phyloP scores from a whole-genome alignment of 176 grass and related monocot species.

The bread wheat (Triticum aestivum) region IWGSC_CS_RefSeq_v2.1 NC_057800.1:498813357-498813856 shows the following conservation, averaged over 20 bases:
- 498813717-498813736: not conserved
- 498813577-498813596: not conserved
- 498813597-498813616: constrained; percentile 17
- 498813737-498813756: not conserved
- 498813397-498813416: not conserved
- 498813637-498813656: not conserved
- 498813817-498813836: too few species aligned
- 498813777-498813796: not conserved
- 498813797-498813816: not conserved
- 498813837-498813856: too few species aligned
- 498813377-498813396: not conserved
- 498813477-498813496: constrained; percentile 16
- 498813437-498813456: constrained; percentile 17
- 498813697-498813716: not conserved
- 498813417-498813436: not conserved
- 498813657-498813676: not conserved
- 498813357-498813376: not conserved
- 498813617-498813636: constrained; percentile 15
- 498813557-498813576: not conserved
- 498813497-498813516: constrained; percentile 24
- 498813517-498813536: not conserved
- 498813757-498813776: not conserved
- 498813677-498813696: not conserved
- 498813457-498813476: not conserved
- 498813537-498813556: not conserved